Conservation (phyloP, 2,329 filamentous ascomycete species). For the Stagonosporopsis rhizophila region DNA sequence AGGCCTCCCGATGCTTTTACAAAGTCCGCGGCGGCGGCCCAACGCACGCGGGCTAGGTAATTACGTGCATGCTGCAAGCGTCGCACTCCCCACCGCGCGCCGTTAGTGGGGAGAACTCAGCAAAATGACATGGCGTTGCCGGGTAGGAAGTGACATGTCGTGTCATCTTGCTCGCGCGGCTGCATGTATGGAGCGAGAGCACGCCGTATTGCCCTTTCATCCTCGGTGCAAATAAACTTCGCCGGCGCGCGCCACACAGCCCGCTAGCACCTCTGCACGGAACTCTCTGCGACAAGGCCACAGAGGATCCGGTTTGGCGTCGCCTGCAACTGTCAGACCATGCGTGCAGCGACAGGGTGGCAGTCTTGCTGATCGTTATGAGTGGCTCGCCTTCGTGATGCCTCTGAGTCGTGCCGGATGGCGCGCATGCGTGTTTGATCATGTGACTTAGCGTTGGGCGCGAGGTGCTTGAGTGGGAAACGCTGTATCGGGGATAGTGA, state of each 20-base stretch:
- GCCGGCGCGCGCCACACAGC: slow-evolving; percentile 17
- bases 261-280: slow-evolving; percentile 2
- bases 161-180: slow-evolving; percentile 9
- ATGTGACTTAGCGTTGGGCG: slow-evolving; percentile 19
- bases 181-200: slow-evolving; percentile 10
- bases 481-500: not conserved
- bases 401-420: slow-evolving; percentile 15
- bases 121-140: not conserved
- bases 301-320: slow-evolving; percentile 1
- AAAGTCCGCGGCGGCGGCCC: not conserved
- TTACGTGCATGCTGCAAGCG: slow-evolving; percentile 16
- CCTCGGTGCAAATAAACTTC: slow-evolving; percentile 21
- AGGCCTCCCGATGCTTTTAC: slow-evolving; percentile 12
- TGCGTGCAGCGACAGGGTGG: slow-evolving; percentile 7
- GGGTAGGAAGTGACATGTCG: slow-evolving; percentile 1
- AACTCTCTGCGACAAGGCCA: slow-evolving; percentile 1
- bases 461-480: not conserved
- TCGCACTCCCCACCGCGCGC: not conserved
- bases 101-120: slow-evolving; percentile 5
- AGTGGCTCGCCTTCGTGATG: slow-evolving; percentile 5
- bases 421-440: slow-evolving; percentile 13
- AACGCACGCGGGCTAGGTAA: not conserved
- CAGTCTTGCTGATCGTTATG: slow-evolving; percentile 4
- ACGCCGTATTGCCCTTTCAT: not conserved
- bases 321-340: slow-evolving; percentile 18